phyloP scores from a whole-genome alignment of 2,329 filamentous ascomycete species.

The Ascosphaera pollenicola region DNA sequence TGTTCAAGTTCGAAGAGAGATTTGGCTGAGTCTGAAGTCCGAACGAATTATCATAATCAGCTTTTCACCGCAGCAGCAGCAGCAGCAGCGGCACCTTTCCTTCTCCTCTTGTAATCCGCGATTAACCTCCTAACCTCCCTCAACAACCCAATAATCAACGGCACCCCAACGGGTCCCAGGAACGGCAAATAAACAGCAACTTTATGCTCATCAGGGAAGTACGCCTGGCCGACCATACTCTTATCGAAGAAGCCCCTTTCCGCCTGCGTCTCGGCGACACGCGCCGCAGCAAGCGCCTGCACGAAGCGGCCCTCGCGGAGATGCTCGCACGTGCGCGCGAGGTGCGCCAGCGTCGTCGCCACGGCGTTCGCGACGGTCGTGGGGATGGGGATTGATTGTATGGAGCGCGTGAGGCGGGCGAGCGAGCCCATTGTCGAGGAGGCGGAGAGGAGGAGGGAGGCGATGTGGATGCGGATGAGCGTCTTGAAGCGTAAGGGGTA shows the following conservation, averaged over 20 bases:
- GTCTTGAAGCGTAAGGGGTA: constrained; percentile 69
- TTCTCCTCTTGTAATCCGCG: constrained; percentile 12
- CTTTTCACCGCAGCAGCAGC: not conserved
- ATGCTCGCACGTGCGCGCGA: constrained; percentile 53
- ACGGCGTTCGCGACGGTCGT: constrained; percentile 70
- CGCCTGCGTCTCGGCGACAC: constrained; percentile 67
- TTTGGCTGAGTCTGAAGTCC: not conserved
- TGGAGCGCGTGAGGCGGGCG: constrained; percentile 58
- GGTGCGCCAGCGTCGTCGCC: constrained; percentile 52
- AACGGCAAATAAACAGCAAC: constrained; percentile 87
- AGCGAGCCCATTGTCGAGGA: constrained; percentile 88
- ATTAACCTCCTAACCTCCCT: constrained; percentile 49
- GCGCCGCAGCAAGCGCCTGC: constrained; percentile 52
- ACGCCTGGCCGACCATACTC: constrained; percentile 96
- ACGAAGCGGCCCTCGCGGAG: constrained; percentile 40
- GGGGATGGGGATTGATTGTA: constrained; percentile 82
- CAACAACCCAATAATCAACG: constrained; percentile 59
- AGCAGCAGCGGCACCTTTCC: too few relatives aligned
- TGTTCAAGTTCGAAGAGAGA: too few relatives aligned
- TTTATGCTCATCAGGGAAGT: constrained; percentile 97
- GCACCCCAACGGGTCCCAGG: constrained; percentile 75
- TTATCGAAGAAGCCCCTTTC: constrained; percentile 96
- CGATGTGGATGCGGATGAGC: constrained; percentile 63
- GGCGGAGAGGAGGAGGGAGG: constrained; percentile 66
- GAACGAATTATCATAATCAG: not conserved